Base-by-base conservation (phyloP, 1,139 yeast genomes). In the Blastobotrys indianensis region DNA sequence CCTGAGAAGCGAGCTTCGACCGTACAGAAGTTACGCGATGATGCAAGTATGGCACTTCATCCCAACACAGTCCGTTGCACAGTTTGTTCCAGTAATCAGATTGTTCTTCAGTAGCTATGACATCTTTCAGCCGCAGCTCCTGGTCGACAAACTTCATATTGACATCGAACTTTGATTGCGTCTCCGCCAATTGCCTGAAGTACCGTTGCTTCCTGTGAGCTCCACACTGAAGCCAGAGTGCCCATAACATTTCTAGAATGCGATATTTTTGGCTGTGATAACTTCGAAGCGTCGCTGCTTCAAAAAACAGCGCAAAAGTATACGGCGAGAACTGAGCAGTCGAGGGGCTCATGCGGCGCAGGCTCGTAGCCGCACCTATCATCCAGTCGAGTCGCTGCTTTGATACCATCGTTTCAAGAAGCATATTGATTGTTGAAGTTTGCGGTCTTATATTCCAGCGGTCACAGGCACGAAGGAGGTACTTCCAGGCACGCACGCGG, bases 361-460 rank as follows among this genome's bases (percentile, higher is more conserved):
- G 47, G n/a, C 50, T 52, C 17, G 48, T 50, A 36, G 49, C 39
- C 1, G 57, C 48, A 9, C 62, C 62, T 8, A 59, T 20, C 44
- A 56, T 52, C 59, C 59, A 54, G 42, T 59, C 61, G 9, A 58
- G 31, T 15, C 61, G 52, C 10, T 55, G 54, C 12, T 46, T 42
- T 1, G 39, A 23, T 2, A 56, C 56, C 46, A 56, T 49, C 29
- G 47, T 37, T 11, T 47, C 42, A 4, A 54, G 49, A 51, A 59
- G 53, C 12, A 52, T 50, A 41, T 57, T 58, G 23, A 59, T 45
- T 16, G 55, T 52, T 11, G 53, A 42, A 0, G 54, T 46, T 6
- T 49, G 51, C 3, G 61, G 60, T 7, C 10, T 35, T 9, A 58
- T 40, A 3, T 39, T 16, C 50, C 50, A 52, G 32, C 44, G 42